Percentiles rank a stretch among this genome's conserved stretches.
These are phyloP conservation scores for Solanum microdontum DNA, from an alignment of 257 asterid species.

Conservation along the genomic window DNA sequence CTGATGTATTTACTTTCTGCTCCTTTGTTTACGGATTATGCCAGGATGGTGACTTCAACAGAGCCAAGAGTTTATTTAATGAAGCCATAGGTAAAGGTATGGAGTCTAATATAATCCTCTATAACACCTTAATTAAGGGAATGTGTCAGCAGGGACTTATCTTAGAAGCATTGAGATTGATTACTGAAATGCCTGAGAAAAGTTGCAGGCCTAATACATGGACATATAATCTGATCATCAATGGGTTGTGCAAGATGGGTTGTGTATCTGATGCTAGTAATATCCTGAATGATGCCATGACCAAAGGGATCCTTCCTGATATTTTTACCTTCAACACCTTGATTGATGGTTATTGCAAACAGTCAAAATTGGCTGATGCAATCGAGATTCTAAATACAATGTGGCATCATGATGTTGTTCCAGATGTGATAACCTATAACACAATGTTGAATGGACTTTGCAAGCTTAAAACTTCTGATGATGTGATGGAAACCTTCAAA, in stretches of 20 bases:
- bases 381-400: constrained; percentile 55
- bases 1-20: constrained; percentile 75
- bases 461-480: constrained; percentile 52
- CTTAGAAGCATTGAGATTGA: constrained; percentile 62
- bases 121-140: constrained; percentile 69
- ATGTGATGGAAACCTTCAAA: constrained; percentile 66
- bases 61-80: constrained; percentile 44
- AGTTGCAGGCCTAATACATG: constrained; percentile 65
- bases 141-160: constrained; percentile 50
- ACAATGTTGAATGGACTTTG: constrained; percentile 74
- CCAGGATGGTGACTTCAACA: constrained; percentile 54
- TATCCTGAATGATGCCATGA: constrained; percentile 49
- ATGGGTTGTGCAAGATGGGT: constrained; percentile 77
- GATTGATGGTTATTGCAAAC: constrained; percentile 84
- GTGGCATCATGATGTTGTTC: constrained; percentile 59
- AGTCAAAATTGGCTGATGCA: constrained; percentile 55
- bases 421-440: constrained; percentile 80
- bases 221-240: constrained; percentile 74
- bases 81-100: constrained; percentile 51
- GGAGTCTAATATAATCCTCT: constrained; percentile 39
- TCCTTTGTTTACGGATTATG: constrained; percentile 64
- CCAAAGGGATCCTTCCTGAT: constrained; percentile 62
- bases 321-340: constrained; percentile 83
- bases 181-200: constrained; percentile 56
- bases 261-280: constrained; percentile 59